Evolutionary conservation across 2,329 filamentous ascomycete genomes (phyloP).

Genomic region (Plectosphaerella cucumerina): DNA sequence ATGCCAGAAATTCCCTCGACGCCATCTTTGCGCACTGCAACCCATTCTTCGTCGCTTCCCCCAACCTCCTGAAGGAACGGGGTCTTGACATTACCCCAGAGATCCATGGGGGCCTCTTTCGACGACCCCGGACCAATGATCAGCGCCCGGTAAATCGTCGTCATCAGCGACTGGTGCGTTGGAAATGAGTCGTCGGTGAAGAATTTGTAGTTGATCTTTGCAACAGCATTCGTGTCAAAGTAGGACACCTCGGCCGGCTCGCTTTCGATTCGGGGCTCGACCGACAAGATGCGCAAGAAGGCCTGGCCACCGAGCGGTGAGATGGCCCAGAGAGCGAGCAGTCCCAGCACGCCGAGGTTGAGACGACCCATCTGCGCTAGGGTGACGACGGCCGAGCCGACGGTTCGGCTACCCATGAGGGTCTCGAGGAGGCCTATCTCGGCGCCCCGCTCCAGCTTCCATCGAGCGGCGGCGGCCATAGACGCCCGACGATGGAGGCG

Average conservation of each 20-base stretch:
- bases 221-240: too few relatives aligned
- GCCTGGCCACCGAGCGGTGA: constrained; percentile 25
- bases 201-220: constrained; percentile 1
- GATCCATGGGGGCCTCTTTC: constrained; percentile 16
- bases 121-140: not conserved
- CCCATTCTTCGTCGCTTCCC: not conserved
- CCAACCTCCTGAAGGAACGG: constrained; percentile 9
- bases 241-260: not conserved
- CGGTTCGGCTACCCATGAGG: constrained; percentile 24
- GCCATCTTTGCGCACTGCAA: not conserved
- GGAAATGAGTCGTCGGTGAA: not conserved
- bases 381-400: constrained; percentile 19
- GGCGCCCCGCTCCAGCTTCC: not conserved
- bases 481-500: not conserved
- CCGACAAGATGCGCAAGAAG: constrained; percentile 13
- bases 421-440: not conserved
- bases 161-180: too few relatives aligned
- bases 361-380: constrained; percentile 19
- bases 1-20: not conserved
- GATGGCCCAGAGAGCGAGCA: constrained; percentile 22
- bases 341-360: constrained; percentile 16
- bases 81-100: constrained; percentile 23
- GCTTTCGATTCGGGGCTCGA: not conserved
- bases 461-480: not conserved
- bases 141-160: not conserved